Evolutionary conservation across 495 filamentous ascomycete species (phyloP), one percentile per base, ranked within the genome.

Genomic region (Parathielavia hyrcaniae): DNA sequence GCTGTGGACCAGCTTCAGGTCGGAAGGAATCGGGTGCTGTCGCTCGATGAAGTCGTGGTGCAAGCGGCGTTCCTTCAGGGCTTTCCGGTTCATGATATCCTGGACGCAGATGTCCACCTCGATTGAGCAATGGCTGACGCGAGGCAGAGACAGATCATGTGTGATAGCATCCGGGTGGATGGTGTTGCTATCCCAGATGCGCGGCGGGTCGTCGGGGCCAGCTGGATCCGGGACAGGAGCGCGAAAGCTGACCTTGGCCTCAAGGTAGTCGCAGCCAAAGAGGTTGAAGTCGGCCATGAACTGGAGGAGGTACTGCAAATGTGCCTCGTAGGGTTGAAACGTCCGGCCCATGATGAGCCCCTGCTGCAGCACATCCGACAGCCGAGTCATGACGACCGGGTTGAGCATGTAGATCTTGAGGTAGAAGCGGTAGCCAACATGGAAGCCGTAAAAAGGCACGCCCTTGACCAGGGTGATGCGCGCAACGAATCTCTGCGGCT

Each of bases 261-360:
- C 73, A 68, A 98, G 85, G 65, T 89, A 96, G 32, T 81, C 84
- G 67, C 93, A 98, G 12, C 93, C 93, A 67, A 92, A 96, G 62
- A 98, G 77, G 62, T 95, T 97, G 77, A 90, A 97, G 67, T 98
- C 95, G 61, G 86, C 87, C 92, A 97, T 96, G 83, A 95, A 97
- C 74, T 97, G 95, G 1, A 91, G 79, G 10, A 96, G 71, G 71
- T 87, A 97, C 69, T 95, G 87, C 43, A 97, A 69, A 70, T 97
- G 95, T 48, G 86, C 90, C 71, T 98, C 93, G 67, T 91, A 93
- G 3, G 93, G 91, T 64, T 98, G 93, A 36, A 97, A 83, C 11
- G 80, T 75, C 46, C 78, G 83, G 64, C 87, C 86, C 83, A 97
- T 82, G 46, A 98, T 81, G 13, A 84, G 83, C 23, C 92, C 93